These are phyloP conservation scores for Cantharellus anzutake DNA, from an alignment of 768 basidiomycete species.

Conservation along the genomic window DNA sequence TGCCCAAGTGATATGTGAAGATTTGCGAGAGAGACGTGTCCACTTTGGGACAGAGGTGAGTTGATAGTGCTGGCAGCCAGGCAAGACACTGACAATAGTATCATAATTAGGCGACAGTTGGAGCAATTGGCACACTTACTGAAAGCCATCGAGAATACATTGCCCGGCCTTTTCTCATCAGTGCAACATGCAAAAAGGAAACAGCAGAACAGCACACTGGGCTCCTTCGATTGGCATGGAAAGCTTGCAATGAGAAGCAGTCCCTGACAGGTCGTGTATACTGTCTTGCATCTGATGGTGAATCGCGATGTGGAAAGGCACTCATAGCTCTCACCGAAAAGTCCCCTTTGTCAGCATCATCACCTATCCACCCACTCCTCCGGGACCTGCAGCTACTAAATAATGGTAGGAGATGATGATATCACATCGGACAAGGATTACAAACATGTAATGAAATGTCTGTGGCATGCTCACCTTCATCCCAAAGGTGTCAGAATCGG, in stretches of 20 bases:
- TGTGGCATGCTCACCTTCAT: slow-evolving; percentile 17
- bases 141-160: slow-evolving; percentile 9
- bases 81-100: no score
- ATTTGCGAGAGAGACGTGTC: neutral
- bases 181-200: slow-evolving; percentile 16
- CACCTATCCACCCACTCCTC: slow-evolving; percentile 15
- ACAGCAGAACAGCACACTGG: slow-evolving; percentile 10
- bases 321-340: slow-evolving; percentile 14
- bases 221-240: slow-evolving; percentile 7
- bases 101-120: neutral
- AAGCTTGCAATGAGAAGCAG: neutral
- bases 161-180: slow-evolving; percentile 13
- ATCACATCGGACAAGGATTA: slow-evolving; percentile 21
- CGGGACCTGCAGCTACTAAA: slow-evolving; percentile 13
- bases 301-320: slow-evolving; percentile 14
- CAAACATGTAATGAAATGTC: slow-evolving; percentile 20
- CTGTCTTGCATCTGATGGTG: slow-evolving; percentile 17
- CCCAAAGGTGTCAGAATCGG: slow-evolving; percentile 11
- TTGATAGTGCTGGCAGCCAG: no score
- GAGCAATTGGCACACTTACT: neutral
- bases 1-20: neutral
- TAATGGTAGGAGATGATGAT: slow-evolving; percentile 18
- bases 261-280: neutral
- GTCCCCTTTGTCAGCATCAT: slow-evolving; percentile 8
- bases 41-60: neutral